These are phyloP conservation scores for Bullera alba DNA, from an alignment of 768 basidiomycete species.

Conservation along the genomic window DNA sequence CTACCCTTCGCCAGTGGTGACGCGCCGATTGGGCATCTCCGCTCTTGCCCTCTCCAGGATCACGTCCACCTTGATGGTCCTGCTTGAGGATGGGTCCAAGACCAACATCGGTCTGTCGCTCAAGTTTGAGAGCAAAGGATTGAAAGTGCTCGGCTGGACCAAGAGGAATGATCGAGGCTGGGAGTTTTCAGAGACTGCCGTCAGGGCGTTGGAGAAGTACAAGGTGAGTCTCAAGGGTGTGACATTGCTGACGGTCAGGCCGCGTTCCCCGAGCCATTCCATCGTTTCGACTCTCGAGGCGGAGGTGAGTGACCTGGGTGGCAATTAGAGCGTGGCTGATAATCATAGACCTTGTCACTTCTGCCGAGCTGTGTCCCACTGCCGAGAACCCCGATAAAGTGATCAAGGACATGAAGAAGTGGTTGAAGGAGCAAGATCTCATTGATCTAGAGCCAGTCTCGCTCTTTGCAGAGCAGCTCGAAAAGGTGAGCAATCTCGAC, in stretches of 20 bases:
- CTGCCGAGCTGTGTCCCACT: slow-evolving; percentile 57
- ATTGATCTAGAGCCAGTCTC: slow-evolving; percentile 88
- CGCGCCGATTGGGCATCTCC: slow-evolving; percentile 66
- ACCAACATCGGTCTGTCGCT: slow-evolving; percentile 85
- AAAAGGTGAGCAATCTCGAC: slow-evolving; percentile 57
- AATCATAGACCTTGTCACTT: slow-evolving; percentile 61
- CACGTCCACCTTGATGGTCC: slow-evolving; percentile 86
- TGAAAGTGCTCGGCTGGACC: slow-evolving; percentile 91
- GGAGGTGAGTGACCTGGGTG: slow-evolving; percentile 56
- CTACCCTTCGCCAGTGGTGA: slow-evolving; percentile 69
- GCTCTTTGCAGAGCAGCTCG: slow-evolving; percentile 81
- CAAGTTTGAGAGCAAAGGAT: slow-evolving; percentile 87
- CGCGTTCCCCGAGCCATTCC: slow-evolving; percentile 78
- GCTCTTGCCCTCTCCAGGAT: slow-evolving; percentile 78
- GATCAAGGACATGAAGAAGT: slow-evolving; percentile 69
- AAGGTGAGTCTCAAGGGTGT: slow-evolving; percentile 35
- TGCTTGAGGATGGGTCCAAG: slow-evolving; percentile 67
- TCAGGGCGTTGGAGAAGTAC: slow-evolving; percentile 75
- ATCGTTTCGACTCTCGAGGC: slow-evolving; percentile 60
- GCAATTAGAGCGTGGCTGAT: slow-evolving; percentile 1
- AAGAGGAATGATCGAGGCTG: slow-evolving; percentile 73
- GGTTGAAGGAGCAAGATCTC: slow-evolving; percentile 81
- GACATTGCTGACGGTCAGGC: slow-evolving; percentile 47
- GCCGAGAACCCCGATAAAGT: slow-evolving; percentile 59
- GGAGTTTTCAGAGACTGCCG: slow-evolving; percentile 87